These are phyloP conservation scores for Lizanozyma gosingica DNA, from an alignment of 1,139 yeast genomes.

Conservation along the genomic window DNA sequence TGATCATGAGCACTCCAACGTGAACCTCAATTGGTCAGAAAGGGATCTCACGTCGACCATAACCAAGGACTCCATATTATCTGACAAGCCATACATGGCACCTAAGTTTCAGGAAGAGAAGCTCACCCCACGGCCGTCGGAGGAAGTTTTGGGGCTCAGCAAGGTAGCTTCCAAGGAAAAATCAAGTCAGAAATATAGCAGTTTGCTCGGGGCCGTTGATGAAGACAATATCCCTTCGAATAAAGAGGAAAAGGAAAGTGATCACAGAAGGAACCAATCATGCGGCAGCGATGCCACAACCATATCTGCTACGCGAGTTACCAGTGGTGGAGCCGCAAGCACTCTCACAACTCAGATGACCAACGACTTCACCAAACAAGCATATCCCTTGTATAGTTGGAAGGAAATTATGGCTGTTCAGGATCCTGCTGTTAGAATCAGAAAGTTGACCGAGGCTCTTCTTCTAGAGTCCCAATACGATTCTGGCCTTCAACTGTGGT, in stretches of 20 bases:
- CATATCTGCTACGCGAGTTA: background rate
- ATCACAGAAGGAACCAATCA: background rate
- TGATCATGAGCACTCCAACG: conserved; percentile 4
- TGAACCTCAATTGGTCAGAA: background rate
- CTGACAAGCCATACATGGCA: background rate
- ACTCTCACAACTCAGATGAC: background rate
- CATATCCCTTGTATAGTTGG: conserved; percentile 36
- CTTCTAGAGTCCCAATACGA: conserved; percentile 30
- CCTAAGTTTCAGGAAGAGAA: background rate
- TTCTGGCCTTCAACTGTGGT: conserved; percentile 42
- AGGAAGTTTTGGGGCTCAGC: conserved; percentile 1
- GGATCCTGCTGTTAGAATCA: conserved; percentile 35
- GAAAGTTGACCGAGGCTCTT: conserved; percentile 32
- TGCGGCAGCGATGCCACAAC: conserved; percentile 1
- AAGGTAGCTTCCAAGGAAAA: background rate
- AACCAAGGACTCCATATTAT: conserved; percentile 1
- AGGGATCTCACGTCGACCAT: conserved; percentile 1
- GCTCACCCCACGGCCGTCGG: conserved; percentile 3
- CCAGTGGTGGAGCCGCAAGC: background rate
- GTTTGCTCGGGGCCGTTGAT: background rate
- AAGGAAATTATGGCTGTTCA: conserved; percentile 34
- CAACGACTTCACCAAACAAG: conserved; percentile 10
- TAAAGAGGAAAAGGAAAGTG: background rate
- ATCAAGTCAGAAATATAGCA: background rate
- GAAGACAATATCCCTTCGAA: background rate